Conservation (phyloP, 2,329 filamentous ascomycete species). For the Hymenoscyphus linearis region DNA sequence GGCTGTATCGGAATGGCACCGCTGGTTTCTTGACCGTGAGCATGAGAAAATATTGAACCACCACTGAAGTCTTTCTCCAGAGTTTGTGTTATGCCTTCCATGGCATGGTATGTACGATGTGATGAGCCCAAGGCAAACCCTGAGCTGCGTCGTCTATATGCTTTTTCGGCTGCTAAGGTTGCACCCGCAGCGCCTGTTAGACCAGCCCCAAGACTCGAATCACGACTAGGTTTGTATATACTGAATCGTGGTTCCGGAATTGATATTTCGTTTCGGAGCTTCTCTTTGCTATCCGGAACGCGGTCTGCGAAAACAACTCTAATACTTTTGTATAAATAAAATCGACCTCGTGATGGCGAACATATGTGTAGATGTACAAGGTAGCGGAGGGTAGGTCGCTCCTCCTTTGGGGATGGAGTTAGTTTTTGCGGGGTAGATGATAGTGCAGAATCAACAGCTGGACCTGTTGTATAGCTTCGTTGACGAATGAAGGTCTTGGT, state of each 20-base stretch:
- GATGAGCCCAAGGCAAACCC: conserved; percentile 38
- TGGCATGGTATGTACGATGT: conserved; percentile 23
- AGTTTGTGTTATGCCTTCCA: conserved; percentile 27
- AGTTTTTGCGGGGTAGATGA: conserved; percentile 21
- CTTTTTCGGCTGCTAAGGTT: conserved; percentile 53
- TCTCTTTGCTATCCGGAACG: conserved; percentile 92
- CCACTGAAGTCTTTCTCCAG: conserved; percentile 22
- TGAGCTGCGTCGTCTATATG: conserved; percentile 51
- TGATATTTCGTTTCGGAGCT: conserved; percentile 82
- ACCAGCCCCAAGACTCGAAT: conserved; percentile 21
- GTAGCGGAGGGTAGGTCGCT: conserved; percentile 77
- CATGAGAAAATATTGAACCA: conserved; percentile 20
- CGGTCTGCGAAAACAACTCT: conserved; percentile 95
- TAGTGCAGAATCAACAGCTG: conserved; percentile 59
- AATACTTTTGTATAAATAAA: conserved; percentile 86
- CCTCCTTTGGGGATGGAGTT: conserved; percentile 43
- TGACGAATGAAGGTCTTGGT: conserved; percentile 96
- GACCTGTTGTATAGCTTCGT: conserved; percentile 83
- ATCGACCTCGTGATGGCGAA: conserved; percentile 74
- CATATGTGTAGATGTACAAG: conserved; percentile 92
- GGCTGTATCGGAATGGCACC: conserved; percentile 39
- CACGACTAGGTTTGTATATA: conserved; percentile 60
- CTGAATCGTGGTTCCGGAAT: conserved; percentile 83
- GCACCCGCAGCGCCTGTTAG: conserved; percentile 39
- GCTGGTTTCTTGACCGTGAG: conserved; percentile 23